Evolutionary conservation across 768 basidiomycete species (phyloP), one percentile per base, ranked within the genome.

Genomic region (Mrakia hoshinonis): DNA sequence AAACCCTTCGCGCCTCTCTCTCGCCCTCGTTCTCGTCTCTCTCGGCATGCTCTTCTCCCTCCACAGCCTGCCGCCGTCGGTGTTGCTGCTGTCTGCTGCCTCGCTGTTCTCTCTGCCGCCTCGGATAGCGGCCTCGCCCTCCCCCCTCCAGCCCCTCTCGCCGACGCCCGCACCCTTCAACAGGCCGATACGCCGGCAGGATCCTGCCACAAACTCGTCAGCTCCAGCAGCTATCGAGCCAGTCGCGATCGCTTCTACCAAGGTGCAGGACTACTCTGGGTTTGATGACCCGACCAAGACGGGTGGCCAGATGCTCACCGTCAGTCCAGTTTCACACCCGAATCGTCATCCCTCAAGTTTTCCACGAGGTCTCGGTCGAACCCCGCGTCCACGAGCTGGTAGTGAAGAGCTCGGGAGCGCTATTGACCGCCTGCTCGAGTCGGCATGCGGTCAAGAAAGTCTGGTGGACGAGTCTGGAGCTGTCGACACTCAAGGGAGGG

Each of bases 231-330:
- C 12, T 11, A 31, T 15, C 12, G 4, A 31, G 15, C 20, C 58
- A 4, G 36, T 22, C 6, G 22, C 36, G 11, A 22, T 61, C 10
- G 58, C 34, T 0, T 9, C 58, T 13, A 60, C 29, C 12, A 61
- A 61, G 34, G 34, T 36, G 20, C 58, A 61, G 34, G 58, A 61
- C 24, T 64, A 64, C 46, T 46, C 62, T 15, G 62, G 46, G 1
- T 64, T 64, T 39, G 12, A 64, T 31, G 43, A 31, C 20, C 64
- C 64, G 20, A 15, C 43, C 9, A 49, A 18, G 24, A 51, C 24
- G 2, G 64, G 64, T 29, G 64, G 64, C 18, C 47, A 66, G 46
- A 66, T 66, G 64, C 48, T 66, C 48, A 66, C 64, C 26, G 62
- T 64, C 13, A 64, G 62, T 61, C 15, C 31, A 34, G 13, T 7